Evolutionary conservation across 2,329 filamentous ascomycete species (phyloP), one percentile per base, ranked within the genome.

Genomic region (Alternaria novae-zelandiae): DNA sequence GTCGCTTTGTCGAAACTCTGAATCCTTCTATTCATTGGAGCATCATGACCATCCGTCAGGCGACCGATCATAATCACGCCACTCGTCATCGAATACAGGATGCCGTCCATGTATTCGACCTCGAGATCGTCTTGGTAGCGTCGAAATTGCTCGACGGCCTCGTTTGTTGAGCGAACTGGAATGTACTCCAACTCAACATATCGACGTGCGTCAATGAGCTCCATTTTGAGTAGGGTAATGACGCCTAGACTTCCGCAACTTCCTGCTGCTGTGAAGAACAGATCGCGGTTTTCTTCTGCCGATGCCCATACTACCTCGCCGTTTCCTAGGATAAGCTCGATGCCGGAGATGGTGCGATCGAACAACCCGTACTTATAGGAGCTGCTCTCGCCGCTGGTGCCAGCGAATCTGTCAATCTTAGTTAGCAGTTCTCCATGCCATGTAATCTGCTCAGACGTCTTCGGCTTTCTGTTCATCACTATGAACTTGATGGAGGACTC

Each of bases 101-200:
- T 90, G 2, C 85, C 90, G 63, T 93, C 91, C 3, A 94, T 83
- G 67, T 89, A 94, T 64, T 93, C 89, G n/a, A 83, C 78, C 2
- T 71, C 65, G 0, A 72, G 65, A 46, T 84, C 78, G 1, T 72
- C 59, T 6, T 81, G 82, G 28, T 84, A 82, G 2, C 83, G 76
- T 57, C 84, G 79, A 32, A 90, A 82, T 26, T 80, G 81, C n/a
- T 76, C 67, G 4, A 87, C 79, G 1, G 85, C 83, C 2, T 85
- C 81, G 6, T 86, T 80, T 57, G 85, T 85, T 66, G 78, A 79
- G 2, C 82, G 82, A 2, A 85, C 79, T 43, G 88, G 84, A 54
- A 86, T 83, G 71, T 92, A 92, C 36, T 86, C 86, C 23, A 90
- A 83, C 67, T 88, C 84, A 46, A 93, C 89, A 67, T 83, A 89